Base-by-base conservation (phyloP, 1,139 yeast genomes). In the Saccharomycopsis hybrid region DNA sequence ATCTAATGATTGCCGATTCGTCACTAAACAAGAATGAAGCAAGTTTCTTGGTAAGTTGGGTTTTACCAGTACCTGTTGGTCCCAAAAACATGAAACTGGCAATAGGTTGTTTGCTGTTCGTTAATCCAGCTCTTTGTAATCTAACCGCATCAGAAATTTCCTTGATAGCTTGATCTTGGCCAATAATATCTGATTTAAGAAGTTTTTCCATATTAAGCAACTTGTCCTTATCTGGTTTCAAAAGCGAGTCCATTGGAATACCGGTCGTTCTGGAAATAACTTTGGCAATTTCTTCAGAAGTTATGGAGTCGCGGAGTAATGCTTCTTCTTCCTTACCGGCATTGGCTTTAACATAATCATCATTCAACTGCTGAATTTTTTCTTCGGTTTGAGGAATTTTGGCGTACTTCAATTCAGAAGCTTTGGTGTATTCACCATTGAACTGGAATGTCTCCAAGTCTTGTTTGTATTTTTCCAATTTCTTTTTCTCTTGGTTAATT, bases 21-120 rank as follows among this genome's bases (percentile, higher is more conserved):
- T 90, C 92, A 62, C 89, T 92, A 67, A 92, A 92, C 58, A 92
- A 69, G 60, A 92, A 92, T 60, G 88, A 89, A 1, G 97, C 96
- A 54, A 92, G 75, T 0, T 94, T 81, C 65, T 92, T 92, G 5
- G 97, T 89, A 50, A 92, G 74, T 64, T 90, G 97, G 0, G 98
- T 92, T 66, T 92, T 92, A 68, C 98, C 98, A 0, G 97, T 90
- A 68, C 98, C 98, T 0, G 97, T 90, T 41, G 97, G 97, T 24
- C 98, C 98, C 57, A 92, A 72, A 66, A 92, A 92, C 83, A 92
- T 83, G 65, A 92, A 92, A 51, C 95, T 85, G 1, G 97, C 97
- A 61, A 90, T 90, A 2, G 98, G 98, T 54, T 97, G 77, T 65
- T 85, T 85, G 55, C 88, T 96, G 64, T 87, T 85, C 3, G 97